Evolutionary conservation across 1,139 yeast genomes (phyloP), one percentile per base, ranked within the genome.

Genomic region (Lodderomyces margitis): DNA sequence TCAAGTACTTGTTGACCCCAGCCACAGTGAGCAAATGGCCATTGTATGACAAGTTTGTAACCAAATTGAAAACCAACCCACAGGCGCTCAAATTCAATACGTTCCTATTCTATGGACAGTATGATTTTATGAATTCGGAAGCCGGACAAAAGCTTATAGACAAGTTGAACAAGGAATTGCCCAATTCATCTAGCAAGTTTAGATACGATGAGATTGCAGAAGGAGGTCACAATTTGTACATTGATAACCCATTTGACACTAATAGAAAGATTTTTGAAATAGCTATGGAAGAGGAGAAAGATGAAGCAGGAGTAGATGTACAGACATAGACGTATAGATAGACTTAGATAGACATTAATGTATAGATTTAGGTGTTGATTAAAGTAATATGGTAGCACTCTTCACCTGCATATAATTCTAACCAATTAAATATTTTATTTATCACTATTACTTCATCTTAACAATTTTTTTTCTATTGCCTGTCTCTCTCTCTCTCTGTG

Each of bases 121-220:
- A 71, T 50, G 97, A 89, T 58, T 89, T 92, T 76, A 89, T 89
- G 96, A 85, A 86, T 56, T 68, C 76, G 2, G 77, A 74, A 38
- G 92, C 94, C 0, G 96, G 96, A 0, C 53, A 62, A 8, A 72
- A 75, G 43, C 78, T 80, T 37, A 70, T 66, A 2, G 54, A 68
- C 21, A 50, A 60, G 30, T 58, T 81, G 42, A 60, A 68, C 34
- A 38, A 49, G 6, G 38, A 44, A 24, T 44, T 43, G 14, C 55
- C 58, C 8, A 23, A 28, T 2, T 27, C 44, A 12, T 34, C 27
- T 20, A 37, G 35, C 23, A 23, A 37, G 15, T 38, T 43, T 12
- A 38, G 46, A 6, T 61, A 64, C 44, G 56, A 61, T 43, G 59
- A 51, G 23, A 56, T 72, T 5, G 54, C 57, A 7, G 73, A 71